Evolutionary conservation across 345 rosid genomes (phyloP).

Genomic region (Arabidopsis suecica): DNA sequence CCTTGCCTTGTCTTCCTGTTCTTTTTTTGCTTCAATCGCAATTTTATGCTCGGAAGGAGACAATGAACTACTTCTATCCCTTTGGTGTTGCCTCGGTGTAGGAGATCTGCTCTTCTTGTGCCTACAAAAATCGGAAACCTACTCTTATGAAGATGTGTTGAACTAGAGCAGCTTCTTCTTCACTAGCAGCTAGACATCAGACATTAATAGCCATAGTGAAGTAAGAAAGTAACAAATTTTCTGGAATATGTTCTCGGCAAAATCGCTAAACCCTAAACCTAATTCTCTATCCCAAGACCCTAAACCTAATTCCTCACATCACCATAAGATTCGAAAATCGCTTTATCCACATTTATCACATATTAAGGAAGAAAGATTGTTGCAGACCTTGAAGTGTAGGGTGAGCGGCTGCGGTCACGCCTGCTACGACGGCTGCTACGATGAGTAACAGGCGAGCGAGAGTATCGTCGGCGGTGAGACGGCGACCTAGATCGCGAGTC

Average conservation of each 20-base stretch:
- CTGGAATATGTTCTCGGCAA: neutral
- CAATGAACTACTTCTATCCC: constrained; percentile 50
- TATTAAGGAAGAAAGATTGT: neutral
- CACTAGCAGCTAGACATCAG: neutral
- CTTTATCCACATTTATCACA: neutral
- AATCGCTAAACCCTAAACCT: neutral
- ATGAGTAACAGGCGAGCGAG: constrained; percentile 45
- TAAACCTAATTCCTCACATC: constrained; percentile 11
- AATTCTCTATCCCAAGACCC: neutral
- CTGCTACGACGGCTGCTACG: constrained; percentile 54
- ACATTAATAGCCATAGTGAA: neutral
- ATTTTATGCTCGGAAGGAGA: constrained; percentile 58
- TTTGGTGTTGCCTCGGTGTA: constrained; percentile 54
- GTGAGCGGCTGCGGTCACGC: constrained; percentile 52
- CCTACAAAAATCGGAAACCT: constrained; percentile 49
- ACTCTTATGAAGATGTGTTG: constrained; percentile 51
- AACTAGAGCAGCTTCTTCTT: constrained; percentile 56
- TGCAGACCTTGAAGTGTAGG: constrained; percentile 43
- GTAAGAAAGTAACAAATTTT: neutral
- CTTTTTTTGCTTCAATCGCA: constrained; percentile 53
- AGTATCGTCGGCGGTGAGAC: constrained; percentile 60
- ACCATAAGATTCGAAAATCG: neutral
- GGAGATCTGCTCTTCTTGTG: constrained; percentile 74
- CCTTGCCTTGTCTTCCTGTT: constrained; percentile 67
- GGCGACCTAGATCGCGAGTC: constrained; percentile 68